Base-by-base conservation (phyloP, 2,329 filamentous ascomycete species). In the Verticillium alfalfae region DNA sequence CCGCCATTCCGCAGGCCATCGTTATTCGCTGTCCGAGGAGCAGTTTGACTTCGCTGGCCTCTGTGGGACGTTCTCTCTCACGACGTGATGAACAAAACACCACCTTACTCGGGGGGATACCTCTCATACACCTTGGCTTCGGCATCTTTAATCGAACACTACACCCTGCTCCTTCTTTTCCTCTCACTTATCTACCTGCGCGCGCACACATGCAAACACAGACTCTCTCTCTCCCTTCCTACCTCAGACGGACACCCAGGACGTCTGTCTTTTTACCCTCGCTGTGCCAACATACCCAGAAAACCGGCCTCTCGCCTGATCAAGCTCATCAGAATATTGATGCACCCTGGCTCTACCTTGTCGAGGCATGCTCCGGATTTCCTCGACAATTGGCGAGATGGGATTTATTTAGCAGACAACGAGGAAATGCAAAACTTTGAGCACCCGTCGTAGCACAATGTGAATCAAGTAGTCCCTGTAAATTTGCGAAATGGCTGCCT, bases 321-420 rank as follows among this genome's bases (percentile, higher is more conserved):
- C 37, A 36, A 26, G 16, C 22, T 37, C 13, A 12, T 39, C 22
- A 10, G 38, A 36, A 12, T 26, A n/a, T 18, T 18, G n/a, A 13
- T 49, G 45, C 18, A n/a, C 18, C 22, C 45, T 13, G 45, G 26
- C 57, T 49, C 36, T 22, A 39, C 13, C 58, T 60, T 37, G 58
- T 60, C 45, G 16, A 49, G 55, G 45, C 45, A 60, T 34, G 34
- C 38, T 49, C 36, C 45, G 57, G 34, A 41, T 58, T 49, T 58
- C 13, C 22, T 26, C 37, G 52, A 26, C 34, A 61, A 59, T 65
- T 65, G 67, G 65, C 64, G 68, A 67, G 66, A 66, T 67, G 62
- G 64, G 67, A 59, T 62, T 60, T 67, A 68, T 67, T 66, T 70
- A 69, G 68, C 64, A 66, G 58, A 65, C 66, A 64, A 67, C 63